phyloP scores from a whole-genome alignment of 495 filamentous ascomycete genomes.

The Poronia punctata region DNA sequence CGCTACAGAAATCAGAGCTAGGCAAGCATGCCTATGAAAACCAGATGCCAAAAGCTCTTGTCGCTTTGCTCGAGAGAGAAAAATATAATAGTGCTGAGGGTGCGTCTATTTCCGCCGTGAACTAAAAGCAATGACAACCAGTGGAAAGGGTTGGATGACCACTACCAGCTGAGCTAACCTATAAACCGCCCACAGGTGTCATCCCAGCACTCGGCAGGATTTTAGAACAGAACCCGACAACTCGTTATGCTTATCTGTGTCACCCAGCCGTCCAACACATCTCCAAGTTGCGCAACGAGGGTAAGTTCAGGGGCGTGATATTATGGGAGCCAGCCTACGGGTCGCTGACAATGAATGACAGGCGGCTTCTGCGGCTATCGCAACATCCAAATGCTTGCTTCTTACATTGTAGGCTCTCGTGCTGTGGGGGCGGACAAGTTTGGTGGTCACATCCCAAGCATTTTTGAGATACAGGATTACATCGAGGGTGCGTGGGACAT shows the following conservation, averaged over 20 bases:
- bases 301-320: conserved; percentile 19
- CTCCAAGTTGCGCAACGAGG: conserved; percentile 69
- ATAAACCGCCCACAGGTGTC: conserved; percentile 43
- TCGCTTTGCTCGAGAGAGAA: conserved; percentile 57
- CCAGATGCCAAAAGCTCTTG: conserved; percentile 79
- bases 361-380: conserved; percentile 97
- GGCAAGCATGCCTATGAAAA: conserved; percentile 83
- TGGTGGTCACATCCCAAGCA: conserved; percentile 57
- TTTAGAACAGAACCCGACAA: conserved; percentile 56
- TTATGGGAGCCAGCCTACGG: too few species aligned
- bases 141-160: too few species aligned
- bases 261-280: conserved; percentile 70
- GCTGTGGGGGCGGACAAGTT: conserved; percentile 55
- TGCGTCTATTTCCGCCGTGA: conserved; percentile 46
- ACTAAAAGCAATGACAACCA: conserved; percentile 15
- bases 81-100: conserved; percentile 50
- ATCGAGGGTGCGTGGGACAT: conserved; percentile 89
- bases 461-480: conserved; percentile 77
- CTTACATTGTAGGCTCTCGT: conserved; percentile 59
- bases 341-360: conserved; percentile 9
- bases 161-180: conserved; percentile 20
- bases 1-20: conserved; percentile 51
- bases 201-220: conserved; percentile 67
- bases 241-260: conserved; percentile 71
- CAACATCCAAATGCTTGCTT: conserved; percentile 91